These are phyloP conservation scores for Gossypium arboreum DNA, from an alignment of 345 rosid species.

Conservation along the genomic window DNA sequence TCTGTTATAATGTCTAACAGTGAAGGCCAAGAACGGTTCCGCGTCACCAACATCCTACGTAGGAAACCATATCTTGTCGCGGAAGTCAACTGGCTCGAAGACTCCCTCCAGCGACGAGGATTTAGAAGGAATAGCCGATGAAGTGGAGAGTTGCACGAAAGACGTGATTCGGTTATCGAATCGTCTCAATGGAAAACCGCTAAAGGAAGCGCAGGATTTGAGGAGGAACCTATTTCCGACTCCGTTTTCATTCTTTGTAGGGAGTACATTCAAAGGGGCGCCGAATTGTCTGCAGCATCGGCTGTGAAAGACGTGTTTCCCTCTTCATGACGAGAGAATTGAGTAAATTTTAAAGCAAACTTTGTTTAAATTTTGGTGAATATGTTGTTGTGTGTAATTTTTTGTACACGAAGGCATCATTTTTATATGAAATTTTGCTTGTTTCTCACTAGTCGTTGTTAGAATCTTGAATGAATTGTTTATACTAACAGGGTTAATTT, in stretches of 20 bases:
- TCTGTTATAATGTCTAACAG: too few species aligned
- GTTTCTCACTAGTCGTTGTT: not conserved
- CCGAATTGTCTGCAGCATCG: conserved; percentile 80
- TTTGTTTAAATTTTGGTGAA: not conserved
- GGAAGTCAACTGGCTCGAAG: conserved; percentile 87
- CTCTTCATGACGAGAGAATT: conserved; percentile 34
- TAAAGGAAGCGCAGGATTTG: conserved; percentile 73
- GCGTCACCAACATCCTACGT: conserved; percentile 62
- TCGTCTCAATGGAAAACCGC: conserved; percentile 75
- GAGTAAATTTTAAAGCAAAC: not conserved
- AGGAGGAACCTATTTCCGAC: conserved; percentile 82
- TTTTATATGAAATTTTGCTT: not conserved
- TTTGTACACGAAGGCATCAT: not conserved
- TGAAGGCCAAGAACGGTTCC: conserved; percentile 91
- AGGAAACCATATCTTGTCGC: conserved; percentile 88
- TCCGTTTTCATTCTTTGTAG: conserved; percentile 91
- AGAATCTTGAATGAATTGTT: conserved; percentile 16
- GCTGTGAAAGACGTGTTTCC: conserved; percentile 95
- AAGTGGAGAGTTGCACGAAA: conserved; percentile 81
- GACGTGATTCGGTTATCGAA: conserved; percentile 86
- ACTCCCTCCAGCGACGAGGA: conserved; percentile 82
- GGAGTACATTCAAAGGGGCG: conserved; percentile 88
- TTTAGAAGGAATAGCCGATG: conserved; percentile 55
- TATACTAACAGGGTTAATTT: not conserved
- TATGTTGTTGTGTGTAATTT: not conserved